A percentile compares a stretch with the other conserved stretches of the same genome.
These are phyloP conservation scores for Melastoma malabathricum DNA, from an alignment of 345 rosid species.

Conservation along the genomic window DNA sequence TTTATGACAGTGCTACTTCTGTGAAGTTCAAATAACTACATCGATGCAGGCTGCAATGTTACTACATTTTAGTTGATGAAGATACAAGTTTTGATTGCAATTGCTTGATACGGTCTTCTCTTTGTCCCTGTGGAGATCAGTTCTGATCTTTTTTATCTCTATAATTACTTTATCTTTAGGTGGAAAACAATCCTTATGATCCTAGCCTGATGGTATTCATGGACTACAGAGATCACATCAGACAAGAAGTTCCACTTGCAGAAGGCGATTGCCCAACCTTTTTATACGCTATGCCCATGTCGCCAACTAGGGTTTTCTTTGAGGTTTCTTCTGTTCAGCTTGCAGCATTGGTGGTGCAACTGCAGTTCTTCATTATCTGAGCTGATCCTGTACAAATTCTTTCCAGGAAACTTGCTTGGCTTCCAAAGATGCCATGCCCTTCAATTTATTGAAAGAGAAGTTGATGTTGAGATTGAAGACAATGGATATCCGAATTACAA, in stretches of 20 bases:
- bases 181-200: constrained; percentile 89
- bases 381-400: constrained; percentile 3
- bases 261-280: constrained; percentile 78
- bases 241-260: constrained; percentile 31
- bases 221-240: constrained; percentile 80
- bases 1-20: neutral
- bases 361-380: neutral
- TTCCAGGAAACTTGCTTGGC: constrained; percentile 95
- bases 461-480: constrained; percentile 67
- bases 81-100: too few species aligned
- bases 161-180: constrained; percentile 27
- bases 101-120: too few species aligned
- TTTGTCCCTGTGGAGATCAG: neutral
- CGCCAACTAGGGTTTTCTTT: constrained; percentile 74
- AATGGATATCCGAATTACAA: constrained; percentile 52
- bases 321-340: constrained; percentile 37
- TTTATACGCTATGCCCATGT: constrained; percentile 82
- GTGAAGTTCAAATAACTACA: neutral
- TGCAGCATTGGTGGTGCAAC: neutral
- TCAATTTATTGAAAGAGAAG: constrained; percentile 64
- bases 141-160: neutral
- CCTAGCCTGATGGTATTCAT: constrained; percentile 93
- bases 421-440: constrained; percentile 82
- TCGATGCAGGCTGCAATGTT: too few species aligned
- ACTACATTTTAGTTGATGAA: too few species aligned